A percentile compares a stretch with the other conserved stretches of the same genome.
Evolutionary conservation across 371 early-diverging fungal species (phyloP).

Genomic region (Mucor sp.): DNA sequence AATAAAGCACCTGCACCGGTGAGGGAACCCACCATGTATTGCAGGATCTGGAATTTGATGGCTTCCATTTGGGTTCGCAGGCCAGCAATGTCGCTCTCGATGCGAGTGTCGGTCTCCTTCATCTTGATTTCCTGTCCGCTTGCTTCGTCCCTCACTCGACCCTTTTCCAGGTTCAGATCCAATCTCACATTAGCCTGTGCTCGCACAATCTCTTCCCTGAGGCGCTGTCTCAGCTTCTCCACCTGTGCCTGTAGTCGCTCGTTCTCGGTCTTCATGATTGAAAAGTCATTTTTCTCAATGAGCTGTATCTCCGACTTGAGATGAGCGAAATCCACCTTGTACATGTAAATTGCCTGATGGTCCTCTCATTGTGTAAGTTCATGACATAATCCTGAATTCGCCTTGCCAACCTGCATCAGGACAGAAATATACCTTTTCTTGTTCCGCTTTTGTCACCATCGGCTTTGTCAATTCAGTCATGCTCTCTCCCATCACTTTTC

Average conservation of each 20-base stretch:
- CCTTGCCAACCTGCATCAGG: background rate
- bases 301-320: slow-evolving; percentile 87
- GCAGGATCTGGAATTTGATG: slow-evolving; percentile 84
- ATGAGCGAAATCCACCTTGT: slow-evolving; percentile 90
- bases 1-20: slow-evolving; percentile 84
- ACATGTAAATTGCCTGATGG: slow-evolving; percentile 75
- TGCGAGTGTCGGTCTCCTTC: slow-evolving; percentile 83
- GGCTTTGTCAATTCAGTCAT: slow-evolving; percentile 62
- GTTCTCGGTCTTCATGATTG: slow-evolving; percentile 82
- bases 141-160: slow-evolving; percentile 84
- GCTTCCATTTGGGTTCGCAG: slow-evolving; percentile 91
- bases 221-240: slow-evolving; percentile 75
- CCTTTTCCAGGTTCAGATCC: slow-evolving; percentile 90
- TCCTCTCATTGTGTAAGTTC: background rate
- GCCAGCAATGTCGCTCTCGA: slow-evolving; percentile 87
- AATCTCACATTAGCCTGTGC: slow-evolving; percentile 87
- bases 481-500: slow-evolving; percentile 75
- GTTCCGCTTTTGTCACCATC: slow-evolving; percentile 81
- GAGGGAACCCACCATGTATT: slow-evolving; percentile 82
- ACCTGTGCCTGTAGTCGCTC: slow-evolving; percentile 78
- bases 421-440: slow-evolving; percentile 66
- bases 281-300: slow-evolving; percentile 90
- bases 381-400: background rate
- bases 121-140: slow-evolving; percentile 84
- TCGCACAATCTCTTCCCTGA: slow-evolving; percentile 83